Evolutionary conservation across 1,139 yeast species (phyloP).

Genomic region (Komagataea norvegica): DNA sequence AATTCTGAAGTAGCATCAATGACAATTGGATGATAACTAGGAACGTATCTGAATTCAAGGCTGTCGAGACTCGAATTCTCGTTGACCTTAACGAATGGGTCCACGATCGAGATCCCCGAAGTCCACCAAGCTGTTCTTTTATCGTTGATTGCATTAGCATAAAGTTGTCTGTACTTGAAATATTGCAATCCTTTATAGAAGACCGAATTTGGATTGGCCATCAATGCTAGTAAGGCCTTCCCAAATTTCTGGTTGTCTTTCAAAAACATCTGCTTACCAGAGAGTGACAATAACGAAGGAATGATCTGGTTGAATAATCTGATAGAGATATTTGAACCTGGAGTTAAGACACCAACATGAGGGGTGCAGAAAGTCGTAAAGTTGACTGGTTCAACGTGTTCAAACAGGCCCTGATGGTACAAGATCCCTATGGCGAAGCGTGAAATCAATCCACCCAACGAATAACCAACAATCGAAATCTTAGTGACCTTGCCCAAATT

Average conservation of each 20-base stretch:
- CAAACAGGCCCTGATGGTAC: constrained; percentile 49
- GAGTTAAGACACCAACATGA: constrained; percentile 72
- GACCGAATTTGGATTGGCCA: constrained; percentile 59
- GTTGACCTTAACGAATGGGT: constrained; percentile 46
- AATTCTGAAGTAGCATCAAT: constrained; percentile 29
- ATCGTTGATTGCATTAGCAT: constrained; percentile 75
- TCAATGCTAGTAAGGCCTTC: constrained; percentile 54
- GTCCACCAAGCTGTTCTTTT: constrained; percentile 82
- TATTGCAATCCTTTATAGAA: constrained; percentile 51
- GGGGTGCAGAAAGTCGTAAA: constrained; percentile 79
- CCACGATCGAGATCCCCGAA: constrained; percentile 58
- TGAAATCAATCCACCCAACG: constrained; percentile 76
- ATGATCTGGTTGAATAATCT: constrained; percentile 53
- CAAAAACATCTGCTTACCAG: constrained; percentile 70
- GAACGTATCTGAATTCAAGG: constrained; percentile 25
- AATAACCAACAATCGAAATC: constrained; percentile 73
- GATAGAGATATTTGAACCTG: constrained; percentile 45
- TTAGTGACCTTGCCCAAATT: constrained; percentile 39
- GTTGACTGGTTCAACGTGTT: constrained; percentile 43
- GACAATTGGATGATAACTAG: constrained; percentile 29
- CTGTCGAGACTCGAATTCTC: constrained; percentile 24
- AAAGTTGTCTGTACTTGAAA: constrained; percentile 52
- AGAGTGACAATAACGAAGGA: constrained; percentile 59
- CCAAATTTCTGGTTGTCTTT: constrained; percentile 36
- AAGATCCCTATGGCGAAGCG: constrained; percentile 75